A percentile compares a stretch with the other conserved stretches of the same genome.
phyloP scores from a whole-genome alignment of 345 rosid species.

The Rhodamnia argentea region DNA sequence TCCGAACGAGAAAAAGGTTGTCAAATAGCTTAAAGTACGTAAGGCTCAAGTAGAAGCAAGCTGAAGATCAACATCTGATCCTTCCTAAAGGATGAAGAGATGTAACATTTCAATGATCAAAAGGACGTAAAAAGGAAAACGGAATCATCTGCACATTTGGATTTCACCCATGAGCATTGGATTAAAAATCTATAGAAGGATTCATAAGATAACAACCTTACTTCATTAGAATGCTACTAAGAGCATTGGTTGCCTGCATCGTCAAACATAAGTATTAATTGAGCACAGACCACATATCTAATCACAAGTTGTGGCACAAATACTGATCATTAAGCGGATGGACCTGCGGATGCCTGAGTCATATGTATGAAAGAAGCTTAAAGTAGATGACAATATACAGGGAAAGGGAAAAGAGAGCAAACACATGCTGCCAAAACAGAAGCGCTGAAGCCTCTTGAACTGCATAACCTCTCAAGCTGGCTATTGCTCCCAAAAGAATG shows the following conservation, averaged over 20 bases:
- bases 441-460: conserved; percentile 82
- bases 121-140: neutral
- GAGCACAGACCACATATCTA: neutral
- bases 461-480: conserved; percentile 83
- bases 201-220: neutral
- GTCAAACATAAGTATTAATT: neutral
- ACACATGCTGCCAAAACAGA: conserved; percentile 86
- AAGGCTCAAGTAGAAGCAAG: neutral
- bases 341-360: neutral
- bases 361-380: conserved; percentile 30
- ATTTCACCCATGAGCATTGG: neutral
- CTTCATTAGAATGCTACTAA: neutral
- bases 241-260: neutral
- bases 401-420: conserved; percentile 74
- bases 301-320: neutral
- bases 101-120: neutral
- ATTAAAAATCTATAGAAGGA: neutral
- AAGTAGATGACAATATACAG: conserved; percentile 61
- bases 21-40: neutral
- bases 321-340: neutral
- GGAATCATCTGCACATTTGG: neutral
- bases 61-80: neutral
- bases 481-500: conserved; percentile 81
- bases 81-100: neutral
- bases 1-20: neutral